Evolutionary conservation across 2,329 filamentous ascomycete genomes (phyloP).

Genomic region (Pseudogymnoascus sp.): DNA sequence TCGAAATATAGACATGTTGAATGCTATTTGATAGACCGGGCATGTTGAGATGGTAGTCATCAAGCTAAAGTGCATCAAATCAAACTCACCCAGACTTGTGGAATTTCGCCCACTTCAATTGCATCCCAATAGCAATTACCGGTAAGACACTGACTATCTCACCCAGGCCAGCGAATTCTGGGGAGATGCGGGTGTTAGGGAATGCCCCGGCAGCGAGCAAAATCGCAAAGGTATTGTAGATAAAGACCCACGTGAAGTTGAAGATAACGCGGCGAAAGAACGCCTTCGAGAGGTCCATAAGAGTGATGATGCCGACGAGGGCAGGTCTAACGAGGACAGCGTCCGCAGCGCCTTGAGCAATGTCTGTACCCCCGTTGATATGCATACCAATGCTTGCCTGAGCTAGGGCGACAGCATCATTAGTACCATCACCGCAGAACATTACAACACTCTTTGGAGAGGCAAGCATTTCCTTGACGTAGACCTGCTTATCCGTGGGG

Average conservation of each 20-base stretch:
- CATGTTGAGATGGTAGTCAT: neutral
- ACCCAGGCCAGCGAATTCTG: conserved; percentile 54
- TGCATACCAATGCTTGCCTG: conserved; percentile 66
- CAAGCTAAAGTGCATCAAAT: neutral
- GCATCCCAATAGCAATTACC: conserved; percentile 39
- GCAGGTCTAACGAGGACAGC: conserved; percentile 55
- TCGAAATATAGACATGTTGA: neutral
- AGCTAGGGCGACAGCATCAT: conserved; percentile 67
- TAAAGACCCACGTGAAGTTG: conserved; percentile 56
- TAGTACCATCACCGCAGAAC: conserved; percentile 73
- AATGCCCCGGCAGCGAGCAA: conserved; percentile 53
- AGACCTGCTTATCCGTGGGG: conserved; percentile 29
- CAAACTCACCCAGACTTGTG: neutral
- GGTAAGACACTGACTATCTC: conserved; percentile 60
- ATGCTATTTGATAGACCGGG: neutral
- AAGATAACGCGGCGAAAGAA: conserved; percentile 41
- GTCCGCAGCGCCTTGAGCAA: conserved; percentile 61
- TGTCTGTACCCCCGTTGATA: conserved; percentile 54
- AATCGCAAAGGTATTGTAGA: conserved; percentile 58
- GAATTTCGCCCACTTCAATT: conserved; percentile 15
- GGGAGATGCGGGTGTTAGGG: conserved; percentile 45
- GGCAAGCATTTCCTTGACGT: conserved; percentile 15
- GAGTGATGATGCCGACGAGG: conserved; percentile 48
- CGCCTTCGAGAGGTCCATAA: conserved; percentile 45
- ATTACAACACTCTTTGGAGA: conserved; percentile 38